phyloP scores from a whole-genome alignment of 2,329 filamentous ascomycete genomes.

The Ceratocystis ficicola region DNA sequence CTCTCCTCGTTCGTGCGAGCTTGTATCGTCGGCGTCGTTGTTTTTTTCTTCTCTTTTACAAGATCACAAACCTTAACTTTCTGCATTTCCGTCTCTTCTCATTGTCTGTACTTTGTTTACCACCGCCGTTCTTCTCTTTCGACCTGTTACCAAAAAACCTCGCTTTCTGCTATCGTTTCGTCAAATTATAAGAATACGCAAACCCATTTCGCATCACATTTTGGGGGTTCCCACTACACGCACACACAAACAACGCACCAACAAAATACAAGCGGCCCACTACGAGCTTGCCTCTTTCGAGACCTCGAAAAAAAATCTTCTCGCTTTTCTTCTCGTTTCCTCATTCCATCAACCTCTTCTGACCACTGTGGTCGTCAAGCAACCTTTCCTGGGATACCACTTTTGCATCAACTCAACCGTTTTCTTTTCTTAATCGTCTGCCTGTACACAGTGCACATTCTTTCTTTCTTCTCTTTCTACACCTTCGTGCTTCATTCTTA shows the following conservation, averaged over 20 bases:
- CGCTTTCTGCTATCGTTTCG: constrained; percentile 15
- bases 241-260: constrained; percentile 13
- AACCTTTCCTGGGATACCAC: background rate
- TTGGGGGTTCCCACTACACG: constrained; percentile 10
- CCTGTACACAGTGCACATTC: constrained; percentile 25
- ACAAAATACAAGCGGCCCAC: constrained; percentile 16
- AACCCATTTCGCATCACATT: constrained; percentile 5
- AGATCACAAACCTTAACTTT: constrained; percentile 23
- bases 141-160: constrained; percentile 11
- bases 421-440: constrained; percentile 15
- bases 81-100: constrained; percentile 23
- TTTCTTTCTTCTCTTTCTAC: constrained; percentile 17
- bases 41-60: constrained; percentile 26
- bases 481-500: constrained; percentile 21
- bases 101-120: constrained; percentile 23
- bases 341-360: constrained; percentile 15
- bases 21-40: constrained; percentile 28
- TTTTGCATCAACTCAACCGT: constrained; percentile 7
- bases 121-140: constrained; percentile 22
- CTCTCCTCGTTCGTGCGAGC: constrained; percentile 27
- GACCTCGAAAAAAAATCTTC: background rate
- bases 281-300: constrained; percentile 16
- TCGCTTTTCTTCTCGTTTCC: constrained; percentile 15
- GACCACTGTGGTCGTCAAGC: background rate
- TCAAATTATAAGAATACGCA: constrained; percentile 17